Evolutionary conservation across 2,329 filamentous ascomycete genomes (phyloP), one percentile per base, ranked within the genome.

Genomic region (Colletotrichum truncatum): DNA sequence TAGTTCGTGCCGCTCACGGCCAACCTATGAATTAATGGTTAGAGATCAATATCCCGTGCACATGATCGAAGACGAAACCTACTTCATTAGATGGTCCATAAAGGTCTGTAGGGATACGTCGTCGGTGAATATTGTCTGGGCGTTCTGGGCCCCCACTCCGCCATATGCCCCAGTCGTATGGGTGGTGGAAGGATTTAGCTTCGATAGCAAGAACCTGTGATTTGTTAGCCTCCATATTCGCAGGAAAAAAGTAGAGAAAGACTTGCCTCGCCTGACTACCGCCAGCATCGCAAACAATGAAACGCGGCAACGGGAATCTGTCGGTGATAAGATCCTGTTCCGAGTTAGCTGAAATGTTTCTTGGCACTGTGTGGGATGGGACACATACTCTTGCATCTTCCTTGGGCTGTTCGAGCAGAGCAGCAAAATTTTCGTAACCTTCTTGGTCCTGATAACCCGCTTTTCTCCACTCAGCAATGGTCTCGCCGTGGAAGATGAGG

Each of bases 21-120:
- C 75, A 90, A 79, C 73, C 86, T 85, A 52, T 14, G 16, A 56
- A 30, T 64, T 43, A 41, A 32, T 60, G 70, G 57, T 38, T 41
- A 61, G 53, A n/a, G n/a, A n/a, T 36, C 55, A 48, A 34, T 46
- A 6, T 16, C 58, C 12, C 54, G 30, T 9, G 48, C 49, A 10
- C 23, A 30, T 9, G 8, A 3, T 56, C 21, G 58, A 9, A 67
- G 28, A 32, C 12, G 43, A 12, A 12, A 30, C 91, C 81, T 85
- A 94, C 93, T 99, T 99, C 96, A 99, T 99, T 77, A 99, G 84
- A 81, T 98, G 94, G 74, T 99, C 96, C 96, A 99, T 99, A 77
- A 99, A 99, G 1, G 95, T 98, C 80, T 98, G 95, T 75, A 99
- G 83, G 58, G 94, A 98, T 58, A 99, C 96, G 78, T 99, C 96